phyloP scores from a whole-genome alignment of 768 basidiomycete genomes.

The Chalciporus pseudorubinellus region DNA sequence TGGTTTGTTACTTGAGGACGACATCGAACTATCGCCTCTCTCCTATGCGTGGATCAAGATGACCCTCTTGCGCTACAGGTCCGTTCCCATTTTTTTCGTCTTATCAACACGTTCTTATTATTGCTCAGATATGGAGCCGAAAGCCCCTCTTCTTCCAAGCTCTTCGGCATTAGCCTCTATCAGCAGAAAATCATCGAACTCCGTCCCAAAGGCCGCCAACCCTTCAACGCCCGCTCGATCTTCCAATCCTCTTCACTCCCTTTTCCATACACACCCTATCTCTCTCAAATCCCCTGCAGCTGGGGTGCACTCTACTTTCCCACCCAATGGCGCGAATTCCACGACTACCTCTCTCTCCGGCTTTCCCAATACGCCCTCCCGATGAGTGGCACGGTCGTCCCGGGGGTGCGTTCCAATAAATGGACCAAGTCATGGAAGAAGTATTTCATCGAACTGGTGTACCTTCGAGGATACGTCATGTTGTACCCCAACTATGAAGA shows the following conservation, averaged over 20 bases:
- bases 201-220: conserved; percentile 58
- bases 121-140: conserved; percentile 53
- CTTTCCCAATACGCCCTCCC: conserved; percentile 46
- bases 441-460: conserved; percentile 84
- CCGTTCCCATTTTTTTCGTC: conserved; percentile 1
- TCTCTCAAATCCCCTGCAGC: conserved; percentile 86
- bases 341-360: conserved; percentile 69
- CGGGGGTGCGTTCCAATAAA: conserved; percentile 71
- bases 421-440: conserved; percentile 88
- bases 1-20: conserved; percentile 81
- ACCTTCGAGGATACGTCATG: conserved; percentile 82
- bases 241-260: conserved; percentile 46
- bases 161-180: conserved; percentile 84
- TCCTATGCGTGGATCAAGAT: conserved; percentile 88
- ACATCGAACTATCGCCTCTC: conserved; percentile 79
- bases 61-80: conserved; percentile 75
- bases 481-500: conserved; percentile 80
- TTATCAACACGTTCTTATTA: neutral
- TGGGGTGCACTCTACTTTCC: conserved; percentile 94
- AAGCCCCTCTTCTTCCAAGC: conserved; percentile 38
- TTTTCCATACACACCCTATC: conserved; percentile 61
- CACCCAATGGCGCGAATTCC: conserved; percentile 85
- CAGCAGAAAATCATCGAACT: conserved; percentile 83
- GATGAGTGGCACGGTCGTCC: conserved; percentile 54
- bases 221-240: conserved; percentile 62